A percentile compares a stretch with the other conserved stretches of the same genome.
Evolutionary conservation across 495 filamentous ascomycete species (phyloP).

Genomic region (Penicillium chermesinum): DNA sequence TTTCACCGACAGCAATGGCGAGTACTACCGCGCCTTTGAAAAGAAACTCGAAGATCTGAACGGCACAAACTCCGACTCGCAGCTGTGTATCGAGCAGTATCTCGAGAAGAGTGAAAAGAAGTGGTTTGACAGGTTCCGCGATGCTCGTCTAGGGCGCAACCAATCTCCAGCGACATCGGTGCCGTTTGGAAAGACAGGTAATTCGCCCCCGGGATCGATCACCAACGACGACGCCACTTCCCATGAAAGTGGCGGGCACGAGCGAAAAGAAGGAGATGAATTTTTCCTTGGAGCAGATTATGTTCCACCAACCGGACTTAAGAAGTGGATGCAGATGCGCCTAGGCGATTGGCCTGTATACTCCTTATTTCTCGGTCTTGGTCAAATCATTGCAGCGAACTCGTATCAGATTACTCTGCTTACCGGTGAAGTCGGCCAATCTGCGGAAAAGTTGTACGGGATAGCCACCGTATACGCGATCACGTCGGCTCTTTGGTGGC

Average conservation of each 20-base stretch:
- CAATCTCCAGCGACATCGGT: constrained; percentile 43
- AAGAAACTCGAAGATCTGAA: constrained; percentile 54
- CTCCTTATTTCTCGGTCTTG: constrained; percentile 59
- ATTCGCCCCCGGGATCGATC: constrained; percentile 32
- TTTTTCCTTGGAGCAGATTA: constrained; percentile 63
- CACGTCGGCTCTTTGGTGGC: constrained; percentile 62
- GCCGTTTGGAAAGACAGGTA: constrained; percentile 26
- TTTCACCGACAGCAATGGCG: constrained; percentile 64
- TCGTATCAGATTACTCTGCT: constrained; percentile 70
- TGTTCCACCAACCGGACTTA: constrained; percentile 60
- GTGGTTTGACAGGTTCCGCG: constrained; percentile 60
- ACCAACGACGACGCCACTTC: constrained; percentile 36
- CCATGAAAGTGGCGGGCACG: constrained; percentile 30
- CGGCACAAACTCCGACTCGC: constrained; percentile 50
- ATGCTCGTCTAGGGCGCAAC: constrained; percentile 50
- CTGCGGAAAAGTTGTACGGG: constrained; percentile 59
- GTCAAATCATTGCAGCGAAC: constrained; percentile 67
- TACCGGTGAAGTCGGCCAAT: constrained; percentile 58
- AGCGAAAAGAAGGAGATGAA: constrained; percentile 37
- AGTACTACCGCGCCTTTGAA: constrained; percentile 57
- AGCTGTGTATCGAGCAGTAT: constrained; percentile 65
- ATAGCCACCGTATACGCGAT: constrained; percentile 60
- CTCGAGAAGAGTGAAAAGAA: constrained; percentile 65
- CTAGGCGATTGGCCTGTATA: constrained; percentile 67
- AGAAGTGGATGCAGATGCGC: constrained; percentile 47